Base-by-base conservation (phyloP, 768 basidiomycete species). In the Rhizopogon vinicolor region DNA sequence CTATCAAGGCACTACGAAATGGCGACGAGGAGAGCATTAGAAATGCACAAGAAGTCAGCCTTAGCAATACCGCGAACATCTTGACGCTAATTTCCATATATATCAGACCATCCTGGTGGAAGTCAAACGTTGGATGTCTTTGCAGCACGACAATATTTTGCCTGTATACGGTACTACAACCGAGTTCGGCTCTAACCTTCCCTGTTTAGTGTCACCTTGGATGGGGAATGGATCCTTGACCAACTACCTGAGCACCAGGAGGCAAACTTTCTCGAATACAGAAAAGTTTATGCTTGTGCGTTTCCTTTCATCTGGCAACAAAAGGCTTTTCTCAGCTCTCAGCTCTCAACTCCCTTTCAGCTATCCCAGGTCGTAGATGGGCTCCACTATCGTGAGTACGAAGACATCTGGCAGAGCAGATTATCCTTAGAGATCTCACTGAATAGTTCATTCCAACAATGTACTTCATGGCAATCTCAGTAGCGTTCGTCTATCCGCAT, bases 151-250 rank as follows among this genome's bases (percentile, higher is more conserved):
- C 22, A 67, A 67, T 52, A 35, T 67, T 19, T 39, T 67, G 0
- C 62, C 62, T 14, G 41, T 66, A 16, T 59, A 44, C 37, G 62
- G 66, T 14, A 44, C 58, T 5, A 51, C 61, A 10, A 60, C 55
- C 28, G 65, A 60, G 43, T 66, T 60, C 51, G 63, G 66, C 18
- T 60, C 58, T 7, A 59, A 44, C 31, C 35, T 56, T 18, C 61
- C 63, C 16, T 64, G 58, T 40, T 61, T 65, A 60, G 55, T 67
- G 5, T 67, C 55, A 22, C 64, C 64, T 5, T 62, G 64, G 62
- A 50, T 57, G 28, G 59, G 58, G 18, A 56, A 62, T 10, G 64
- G 61, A 10, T 54, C 48, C 35, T 41, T 65, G 41, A 58, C 42
- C 9, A 19, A 39, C 19, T 65, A 65, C 41, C 28, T 65, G 54